These are phyloP conservation scores for Peziza echinospora DNA, from an alignment of 495 filamentous ascomycete species.

Conservation along the genomic window DNA sequence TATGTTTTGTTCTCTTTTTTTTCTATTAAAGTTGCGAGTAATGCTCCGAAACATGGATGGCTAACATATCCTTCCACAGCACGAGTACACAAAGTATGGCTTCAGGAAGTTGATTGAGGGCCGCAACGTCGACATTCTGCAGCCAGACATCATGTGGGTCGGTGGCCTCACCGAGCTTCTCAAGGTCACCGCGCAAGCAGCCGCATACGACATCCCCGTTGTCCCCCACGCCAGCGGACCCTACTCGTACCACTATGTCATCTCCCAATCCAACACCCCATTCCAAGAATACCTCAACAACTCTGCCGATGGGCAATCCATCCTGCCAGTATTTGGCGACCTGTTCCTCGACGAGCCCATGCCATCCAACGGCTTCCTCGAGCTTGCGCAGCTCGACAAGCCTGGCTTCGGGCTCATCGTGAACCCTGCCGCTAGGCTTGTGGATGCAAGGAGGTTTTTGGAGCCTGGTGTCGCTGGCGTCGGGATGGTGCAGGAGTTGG, in stretches of 20 bases:
- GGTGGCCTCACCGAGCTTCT: conserved; percentile 82
- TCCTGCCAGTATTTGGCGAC: conserved; percentile 76
- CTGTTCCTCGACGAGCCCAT: conserved; percentile 82
- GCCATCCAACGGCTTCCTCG: conserved; percentile 57
- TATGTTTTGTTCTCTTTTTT: not conserved
- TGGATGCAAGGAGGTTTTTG: conserved; percentile 48
- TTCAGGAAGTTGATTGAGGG: conserved; percentile 87
- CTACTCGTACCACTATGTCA: conserved; percentile 87
- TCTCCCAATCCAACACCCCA: conserved; percentile 71
- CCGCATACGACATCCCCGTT: conserved; percentile 80
- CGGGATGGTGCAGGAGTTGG: conserved; percentile 2
- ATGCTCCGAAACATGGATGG: not conserved
- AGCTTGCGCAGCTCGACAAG: conserved; percentile 58
- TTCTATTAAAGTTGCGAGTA: too few species aligned
- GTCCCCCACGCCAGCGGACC: conserved; percentile 84
- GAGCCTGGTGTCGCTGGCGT: conserved; percentile 7
- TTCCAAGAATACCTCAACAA: conserved; percentile 93
- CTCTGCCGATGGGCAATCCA: conserved; percentile 68
- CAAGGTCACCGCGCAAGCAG: conserved; percentile 67
- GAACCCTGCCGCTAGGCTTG: conserved; percentile 57
- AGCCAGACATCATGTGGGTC: conserved; percentile 93
- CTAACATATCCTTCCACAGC: conserved; percentile 20
- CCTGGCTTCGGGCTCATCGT: conserved; percentile 77
- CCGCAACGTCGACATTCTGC: conserved; percentile 78
- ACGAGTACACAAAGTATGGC: conserved; percentile 78